Conservation (phyloP, 352 stramenopile genomes). For the Blastocystis sp. region DNA sequence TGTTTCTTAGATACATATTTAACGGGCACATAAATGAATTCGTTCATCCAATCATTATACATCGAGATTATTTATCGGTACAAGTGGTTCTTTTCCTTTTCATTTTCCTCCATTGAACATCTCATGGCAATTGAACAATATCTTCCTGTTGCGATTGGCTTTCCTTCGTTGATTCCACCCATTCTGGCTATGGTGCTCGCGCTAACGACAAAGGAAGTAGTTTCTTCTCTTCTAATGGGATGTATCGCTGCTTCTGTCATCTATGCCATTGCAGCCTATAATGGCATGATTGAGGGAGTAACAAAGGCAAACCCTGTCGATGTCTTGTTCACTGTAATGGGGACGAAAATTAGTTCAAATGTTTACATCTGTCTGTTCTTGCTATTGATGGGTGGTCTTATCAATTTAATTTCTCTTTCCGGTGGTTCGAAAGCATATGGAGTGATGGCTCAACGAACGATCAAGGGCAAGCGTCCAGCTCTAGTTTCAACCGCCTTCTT, state of each 20-base stretch:
- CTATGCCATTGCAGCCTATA: conserved; percentile 23
- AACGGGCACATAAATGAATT: background rate
- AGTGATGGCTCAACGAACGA: background rate
- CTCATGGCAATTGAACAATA: conserved; percentile 24
- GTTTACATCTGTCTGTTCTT: conserved; percentile 58
- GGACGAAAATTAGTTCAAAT: conserved; percentile 13
- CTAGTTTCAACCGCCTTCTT: conserved; percentile 36
- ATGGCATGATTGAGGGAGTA: background rate
- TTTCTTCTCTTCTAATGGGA: conserved; percentile 48
- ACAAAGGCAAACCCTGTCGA: conserved; percentile 40
- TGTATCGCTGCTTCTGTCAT: conserved; percentile 27
- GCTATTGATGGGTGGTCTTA: conserved; percentile 54
- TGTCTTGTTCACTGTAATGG: conserved; percentile 40
- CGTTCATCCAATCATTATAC: background rate
- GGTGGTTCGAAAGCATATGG: conserved; percentile 52
- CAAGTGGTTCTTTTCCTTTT: background rate
- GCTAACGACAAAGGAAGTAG: conserved; percentile 45
- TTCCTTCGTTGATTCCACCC: conserved; percentile 29
- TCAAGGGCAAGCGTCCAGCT: conserved; percentile 44
- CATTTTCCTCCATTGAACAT: background rate
- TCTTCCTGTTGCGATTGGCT: conserved; percentile 3
- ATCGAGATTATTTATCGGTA: background rate
- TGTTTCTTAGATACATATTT: background rate
- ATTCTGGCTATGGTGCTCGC: conserved; percentile 33
- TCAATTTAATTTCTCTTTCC: conserved; percentile 38